Base-by-base conservation (phyloP, 108 stramenopile genomes). In the Cyclotella baltica region DNA sequence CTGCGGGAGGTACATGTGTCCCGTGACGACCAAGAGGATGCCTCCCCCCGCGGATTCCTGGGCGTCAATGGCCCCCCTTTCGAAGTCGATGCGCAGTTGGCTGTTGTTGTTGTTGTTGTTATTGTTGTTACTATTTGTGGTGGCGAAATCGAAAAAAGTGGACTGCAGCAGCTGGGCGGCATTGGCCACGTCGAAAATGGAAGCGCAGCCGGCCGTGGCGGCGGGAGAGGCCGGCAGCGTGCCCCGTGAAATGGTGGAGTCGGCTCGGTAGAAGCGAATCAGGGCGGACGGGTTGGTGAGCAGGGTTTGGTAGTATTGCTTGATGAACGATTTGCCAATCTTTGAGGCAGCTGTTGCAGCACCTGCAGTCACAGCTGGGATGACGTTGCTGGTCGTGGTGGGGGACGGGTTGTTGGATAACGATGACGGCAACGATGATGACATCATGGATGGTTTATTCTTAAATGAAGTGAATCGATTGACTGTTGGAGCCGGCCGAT, bases 31-130 rank as follows among this genome's bases (percentile, higher is more conserved):
- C 67, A 95, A 62, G 34, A 95, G 74, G 57, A 92, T 88, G 15
- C 90, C 92, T 0, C 88, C 87, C 29, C 88, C 76, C 61, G 85
- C 83, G 3, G 88, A 87, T 36, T 88, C 82, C 75, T 95, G 93
- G 4, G 91, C 91, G 85, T 95, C 93, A 81, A 95, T 95, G 30
- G 91, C 91, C 36, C 91, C 93, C 65, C 87, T 58, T 55, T 85
- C 86, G 48, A 88, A 82, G 52, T 88, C 87, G 5, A 90, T 72
- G 25, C 78, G 77, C 46, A 88, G 70, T 20, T 43, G 50, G 15
- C 23, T 23, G 8, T 63, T 29, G 56, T 61, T 59, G 37, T 38
- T 73, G 9, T 37, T 40, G 28, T 62, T 53, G 9, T 20, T 53
- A 31, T 65, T 33, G 9, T 43, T 31, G 43, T 56, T 55, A 15